Conservation (phyloP, 164 flowering plant species). For the Amborella trichopoda region DNA sequence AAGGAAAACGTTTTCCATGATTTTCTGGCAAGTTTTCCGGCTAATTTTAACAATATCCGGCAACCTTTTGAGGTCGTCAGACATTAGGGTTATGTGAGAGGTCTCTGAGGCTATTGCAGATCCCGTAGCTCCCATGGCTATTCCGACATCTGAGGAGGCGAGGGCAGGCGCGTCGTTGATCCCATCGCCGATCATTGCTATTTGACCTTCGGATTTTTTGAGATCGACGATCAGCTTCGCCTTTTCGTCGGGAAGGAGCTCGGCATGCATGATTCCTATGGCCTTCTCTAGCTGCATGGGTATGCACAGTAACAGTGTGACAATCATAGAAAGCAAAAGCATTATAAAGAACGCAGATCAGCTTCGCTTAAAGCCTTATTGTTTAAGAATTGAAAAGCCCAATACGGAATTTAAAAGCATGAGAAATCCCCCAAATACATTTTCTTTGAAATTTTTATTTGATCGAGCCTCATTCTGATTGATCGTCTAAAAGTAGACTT, state of each 20-base stretch:
- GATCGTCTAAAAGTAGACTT: too few species aligned
- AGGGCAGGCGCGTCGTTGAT: conserved; percentile 90
- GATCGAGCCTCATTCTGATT: too few species aligned
- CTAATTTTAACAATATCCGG: conserved; percentile 54
- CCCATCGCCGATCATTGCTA: conserved; percentile 92
- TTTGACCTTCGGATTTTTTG: conserved; percentile 36
- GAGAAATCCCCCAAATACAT: too few species aligned
- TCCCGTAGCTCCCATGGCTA: conserved; percentile 94
- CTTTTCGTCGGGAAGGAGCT: conserved; percentile 85
- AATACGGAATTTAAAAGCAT: too few species aligned
- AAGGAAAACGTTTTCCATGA: conserved; percentile 47
- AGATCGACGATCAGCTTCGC: conserved; percentile 38
- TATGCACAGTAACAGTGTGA: too few species aligned
- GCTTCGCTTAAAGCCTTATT: too few species aligned
- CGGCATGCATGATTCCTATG: conserved; percentile 59
- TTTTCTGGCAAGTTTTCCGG: conserved; percentile 30
- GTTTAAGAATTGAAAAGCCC: too few species aligned
- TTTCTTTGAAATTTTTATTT: too few species aligned
- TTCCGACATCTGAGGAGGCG: conserved; percentile 82
- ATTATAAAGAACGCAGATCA: too few species aligned
- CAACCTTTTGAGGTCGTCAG: conserved; percentile 68
- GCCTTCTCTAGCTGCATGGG: conserved; percentile 61
- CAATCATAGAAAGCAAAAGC: too few species aligned
- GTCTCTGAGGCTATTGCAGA: conserved; percentile 87
- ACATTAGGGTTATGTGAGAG: conserved; percentile 73